Evolutionary conservation across 352 stramenopile species (phyloP).

Genomic region (Globisporangium middletonii): DNA sequence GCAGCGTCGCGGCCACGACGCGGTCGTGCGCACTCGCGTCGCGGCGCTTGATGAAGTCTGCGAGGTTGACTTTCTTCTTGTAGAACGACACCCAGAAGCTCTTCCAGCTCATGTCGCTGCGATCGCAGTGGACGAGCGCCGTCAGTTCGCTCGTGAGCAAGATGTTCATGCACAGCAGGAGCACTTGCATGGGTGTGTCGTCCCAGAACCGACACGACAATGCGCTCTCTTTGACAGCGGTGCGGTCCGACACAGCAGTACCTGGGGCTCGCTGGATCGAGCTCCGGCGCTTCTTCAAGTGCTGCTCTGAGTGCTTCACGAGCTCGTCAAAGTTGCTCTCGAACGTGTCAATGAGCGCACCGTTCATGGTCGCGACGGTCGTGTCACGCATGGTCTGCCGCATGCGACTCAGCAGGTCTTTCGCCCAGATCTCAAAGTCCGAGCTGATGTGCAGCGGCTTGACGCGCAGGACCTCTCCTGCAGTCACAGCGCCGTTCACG

Average conservation of each 20-base stretch:
- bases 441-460: slow-evolving; percentile 33
- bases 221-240: neutral
- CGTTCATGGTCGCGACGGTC: slow-evolving; percentile 22
- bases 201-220: slow-evolving; percentile 20
- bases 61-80: slow-evolving; percentile 42
- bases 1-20: slow-evolving; percentile 30
- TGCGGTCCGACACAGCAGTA: neutral
- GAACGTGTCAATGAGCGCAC: slow-evolving; percentile 30
- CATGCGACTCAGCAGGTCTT: slow-evolving; percentile 43
- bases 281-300: slow-evolving; percentile 2
- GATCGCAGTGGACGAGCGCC: slow-evolving; percentile 30
- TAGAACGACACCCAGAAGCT: slow-evolving; percentile 41
- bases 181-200: slow-evolving; percentile 38
- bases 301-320: slow-evolving; percentile 12
- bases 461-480: slow-evolving; percentile 30
- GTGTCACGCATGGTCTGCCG: slow-evolving; percentile 29
- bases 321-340: slow-evolving; percentile 42
- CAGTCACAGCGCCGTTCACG: slow-evolving; percentile 20
- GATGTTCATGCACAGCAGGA: slow-evolving; percentile 51
- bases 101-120: slow-evolving; percentile 30
- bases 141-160: slow-evolving; percentile 51
- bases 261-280: slow-evolving; percentile 3
- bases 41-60: slow-evolving; percentile 27
- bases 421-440: slow-evolving; percentile 62
- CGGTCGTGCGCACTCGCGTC: slow-evolving; percentile 26